A percentile compares a stretch with the other conserved stretches of the same genome.
Evolutionary conservation across 768 basidiomycete genomes (phyloP).

Genomic region (Panellus pusillus): DNA sequence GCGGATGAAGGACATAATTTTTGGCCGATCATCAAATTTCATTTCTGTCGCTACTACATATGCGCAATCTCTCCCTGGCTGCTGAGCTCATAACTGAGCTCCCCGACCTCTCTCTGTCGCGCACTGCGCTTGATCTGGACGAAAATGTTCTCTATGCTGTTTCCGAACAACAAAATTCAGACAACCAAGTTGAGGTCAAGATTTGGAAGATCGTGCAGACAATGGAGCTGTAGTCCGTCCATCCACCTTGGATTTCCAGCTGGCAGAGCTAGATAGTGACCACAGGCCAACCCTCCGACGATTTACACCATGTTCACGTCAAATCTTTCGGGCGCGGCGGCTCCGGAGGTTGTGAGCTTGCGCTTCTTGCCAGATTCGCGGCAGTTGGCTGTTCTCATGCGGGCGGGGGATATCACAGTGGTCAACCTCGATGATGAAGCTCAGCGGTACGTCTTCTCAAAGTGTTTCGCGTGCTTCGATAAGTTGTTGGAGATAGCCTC

Average conservation of each 20-base stretch:
- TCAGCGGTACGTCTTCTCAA: constrained; percentile 38
- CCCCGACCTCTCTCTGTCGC: constrained; percentile 38
- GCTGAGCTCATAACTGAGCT: constrained; percentile 29
- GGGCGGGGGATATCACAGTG: constrained; percentile 82
- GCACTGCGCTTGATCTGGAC: constrained; percentile 63
- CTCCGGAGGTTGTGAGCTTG: constrained; percentile 56
- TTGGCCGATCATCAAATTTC: background rate
- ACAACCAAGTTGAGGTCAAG: constrained; percentile 55
- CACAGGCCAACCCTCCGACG: constrained; percentile 20
- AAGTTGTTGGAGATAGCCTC: constrained; percentile 47
- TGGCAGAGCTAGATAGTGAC: background rate
- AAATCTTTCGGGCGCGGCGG: constrained; percentile 26
- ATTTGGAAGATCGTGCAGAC: constrained; percentile 48
- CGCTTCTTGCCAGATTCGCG: constrained; percentile 73
- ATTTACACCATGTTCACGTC: constrained; percentile 40
- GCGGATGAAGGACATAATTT: constrained; percentile 5
- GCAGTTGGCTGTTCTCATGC: constrained; percentile 63
- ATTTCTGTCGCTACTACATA: constrained; percentile 19
- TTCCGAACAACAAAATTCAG: constrained; percentile 46
- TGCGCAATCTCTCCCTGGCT: constrained; percentile 60
- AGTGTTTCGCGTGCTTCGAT: background rate
- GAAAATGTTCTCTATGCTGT: constrained; percentile 59
- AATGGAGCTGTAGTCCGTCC: constrained; percentile 18
- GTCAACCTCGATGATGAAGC: constrained; percentile 53
- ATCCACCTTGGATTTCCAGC: constrained; percentile 15